These are phyloP conservation scores for Lasiodiplodia sp. DNA, from an alignment of 2,329 filamentous ascomycete species.

Conservation along the genomic window DNA sequence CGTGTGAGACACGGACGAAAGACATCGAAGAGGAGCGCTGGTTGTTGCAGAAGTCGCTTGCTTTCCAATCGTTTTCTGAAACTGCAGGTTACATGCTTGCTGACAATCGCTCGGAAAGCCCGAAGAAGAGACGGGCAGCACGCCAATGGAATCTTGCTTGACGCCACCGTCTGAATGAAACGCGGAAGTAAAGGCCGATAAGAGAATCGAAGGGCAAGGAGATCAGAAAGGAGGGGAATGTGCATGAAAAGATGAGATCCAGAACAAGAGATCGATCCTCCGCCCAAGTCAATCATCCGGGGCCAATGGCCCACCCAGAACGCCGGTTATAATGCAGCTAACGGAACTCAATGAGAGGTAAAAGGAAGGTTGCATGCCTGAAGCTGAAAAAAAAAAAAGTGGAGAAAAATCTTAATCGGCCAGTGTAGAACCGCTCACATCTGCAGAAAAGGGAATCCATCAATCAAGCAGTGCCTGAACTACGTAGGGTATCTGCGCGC, in stretches of 20 bases:
- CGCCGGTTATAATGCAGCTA: constrained; percentile 28
- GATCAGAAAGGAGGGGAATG: constrained; percentile 14
- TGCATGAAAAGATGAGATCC: constrained; percentile 16
- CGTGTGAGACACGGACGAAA: constrained; percentile 1
- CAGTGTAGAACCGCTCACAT: constrained; percentile 17
- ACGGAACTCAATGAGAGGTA: constrained; percentile 23
- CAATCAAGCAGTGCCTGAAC: constrained; percentile 9
- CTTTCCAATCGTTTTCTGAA: constrained; percentile 21
- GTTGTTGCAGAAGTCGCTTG: constrained; percentile 12
- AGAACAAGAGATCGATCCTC: constrained; percentile 22
- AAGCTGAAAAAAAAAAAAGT: constrained; percentile 23
- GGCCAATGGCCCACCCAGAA: constrained; percentile 18
- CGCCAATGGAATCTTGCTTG: background rate
- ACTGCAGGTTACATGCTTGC: constrained; percentile 13
- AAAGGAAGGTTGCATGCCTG: constrained; percentile 24
- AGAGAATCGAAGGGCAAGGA: background rate
- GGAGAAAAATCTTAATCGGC: constrained; percentile 6
- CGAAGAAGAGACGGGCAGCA: background rate
- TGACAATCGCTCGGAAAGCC: constrained; percentile 3
- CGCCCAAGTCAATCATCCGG: constrained; percentile 21
- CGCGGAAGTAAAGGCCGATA: constrained; percentile 1
- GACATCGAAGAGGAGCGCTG: background rate
- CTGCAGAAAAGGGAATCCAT: constrained; percentile 20
- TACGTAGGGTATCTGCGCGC: constrained; percentile 29
- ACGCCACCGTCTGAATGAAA: background rate